Evolutionary conservation across 2,329 filamentous ascomycete species (phyloP).

Genomic region (Diatrype stigma): DNA sequence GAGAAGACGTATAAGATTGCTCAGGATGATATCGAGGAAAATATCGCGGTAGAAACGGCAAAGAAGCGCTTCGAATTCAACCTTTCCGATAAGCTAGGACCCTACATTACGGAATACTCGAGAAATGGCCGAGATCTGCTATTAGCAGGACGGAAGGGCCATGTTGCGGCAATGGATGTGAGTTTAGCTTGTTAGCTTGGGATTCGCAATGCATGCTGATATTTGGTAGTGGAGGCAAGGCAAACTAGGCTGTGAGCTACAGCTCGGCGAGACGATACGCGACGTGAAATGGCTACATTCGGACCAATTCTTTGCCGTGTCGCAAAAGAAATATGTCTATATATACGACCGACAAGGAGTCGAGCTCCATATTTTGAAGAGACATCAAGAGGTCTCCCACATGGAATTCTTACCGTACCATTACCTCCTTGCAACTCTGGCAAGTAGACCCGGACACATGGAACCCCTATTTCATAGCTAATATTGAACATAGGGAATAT

Average conservation of each 20-base stretch:
- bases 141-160: conserved; percentile 84
- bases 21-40: conserved; percentile 76
- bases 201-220: not conserved
- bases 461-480: conserved; percentile 10
- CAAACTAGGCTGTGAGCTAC: conserved; percentile 85
- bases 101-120: conserved; percentile 85
- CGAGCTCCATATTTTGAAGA: conserved; percentile 85
- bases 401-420: conserved; percentile 97
- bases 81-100: conserved; percentile 69
- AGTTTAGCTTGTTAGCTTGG: not conserved
- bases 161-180: conserved; percentile 86
- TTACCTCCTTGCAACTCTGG: conserved; percentile 83
- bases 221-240: conserved; percentile 68
- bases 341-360: conserved; percentile 92
- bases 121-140: conserved; percentile 83
- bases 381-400: conserved; percentile 85
- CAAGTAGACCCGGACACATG: conserved; percentile 38
- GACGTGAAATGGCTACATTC: conserved; percentile 93
- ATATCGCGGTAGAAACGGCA: conserved; percentile 76
- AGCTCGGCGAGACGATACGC: conserved; percentile 84
- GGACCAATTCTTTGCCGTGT: conserved; percentile 89
- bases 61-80: conserved; percentile 92
- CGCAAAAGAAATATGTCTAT: conserved; percentile 94
- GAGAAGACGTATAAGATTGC: conserved; percentile 90
- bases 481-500: conserved; percentile 55